Base-by-base conservation (phyloP, 371 early-diverging fungal genomes). In the Mortierella sp. region DNA sequence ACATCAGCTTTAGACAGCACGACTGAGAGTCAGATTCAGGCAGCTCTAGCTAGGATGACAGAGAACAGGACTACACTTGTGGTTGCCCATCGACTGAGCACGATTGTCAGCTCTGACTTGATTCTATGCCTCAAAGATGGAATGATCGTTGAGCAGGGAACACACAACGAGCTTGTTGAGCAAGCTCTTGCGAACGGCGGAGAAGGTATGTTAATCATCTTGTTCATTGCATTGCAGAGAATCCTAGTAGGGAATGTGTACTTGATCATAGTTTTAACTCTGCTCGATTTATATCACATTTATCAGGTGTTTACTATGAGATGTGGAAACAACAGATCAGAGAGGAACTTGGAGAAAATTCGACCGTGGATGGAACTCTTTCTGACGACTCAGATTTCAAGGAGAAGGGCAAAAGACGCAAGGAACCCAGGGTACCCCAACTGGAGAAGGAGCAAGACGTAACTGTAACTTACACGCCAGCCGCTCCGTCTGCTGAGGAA, bases 81-180 rank as follows among this genome's bases (percentile, higher is more conserved):
- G 12, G 95, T 99, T 73, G 97, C 98, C 0, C 98, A 98, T 85
- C 92, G 98, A 32, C 83, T 98, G 64, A 92, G 93, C 11, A 95
- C 96, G 0, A 92, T 95, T 61, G 88, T 93, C 12, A 87, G 93
- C 62, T 91, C 94, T 2, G 94, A 95, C 74, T 71, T 90, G 75
- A 94, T 95, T 58, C 71, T 95, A 24, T 94, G 94, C 14, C 80
- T 95, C 66, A 90, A 93, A 72, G 92, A 94, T 68, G 97, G 98
- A 3, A 81, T 85, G 62, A 92, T 97, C 39, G 93, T 94, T 11
- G 97, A 98, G 78, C 88, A 88, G 14, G 98, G 98, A 30, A 94
- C 90, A 18, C 97, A 97, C 73, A 85, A 92, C 9, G 90, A 94
- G 62, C 87, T 98, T 52, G 85, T 95, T 18, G 72, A 73, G 49